Evolutionary conservation across 73 alveolate genomes (phyloP), one percentile per base, ranked within the genome.

Genomic region (Symbiodinium pilosum): DNA sequence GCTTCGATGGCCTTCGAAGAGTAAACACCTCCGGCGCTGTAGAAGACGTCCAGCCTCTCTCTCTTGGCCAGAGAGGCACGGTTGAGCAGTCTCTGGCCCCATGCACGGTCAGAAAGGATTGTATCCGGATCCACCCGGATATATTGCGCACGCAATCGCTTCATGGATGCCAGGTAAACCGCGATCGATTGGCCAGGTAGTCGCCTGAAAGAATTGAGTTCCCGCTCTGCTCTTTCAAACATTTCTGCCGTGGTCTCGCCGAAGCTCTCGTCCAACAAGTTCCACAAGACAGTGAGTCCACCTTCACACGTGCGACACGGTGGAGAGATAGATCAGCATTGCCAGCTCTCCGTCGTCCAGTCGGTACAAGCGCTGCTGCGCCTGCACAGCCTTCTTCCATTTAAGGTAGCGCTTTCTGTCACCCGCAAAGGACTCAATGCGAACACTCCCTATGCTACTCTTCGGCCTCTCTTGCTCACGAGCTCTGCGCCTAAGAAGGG

Each of bases 321-420:
- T 91, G 54, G 43, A 3, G 32, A 91, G 59, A 41, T 91, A 91
- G 30, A 91, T 18, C 28, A 91, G 56, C 97, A 91, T 91, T 20
- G 97, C 51, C 4, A 44, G 87, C 26, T 69, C 89, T 0, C 40
- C 32, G 0, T 7, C n/a, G 32, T 91, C 87, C 21, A 89, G 52
- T 1, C 52, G 51, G 36, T 89, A 89, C 47, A 89, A 30, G 6
- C 34, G 34, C 39, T 40, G 69, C 39, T 89, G 95, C 1, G 95
- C 95, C 52, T 89, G 77, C 4, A 89, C 68, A 36, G 87, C 39
- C 1, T 51, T 12, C 75, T 89, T 89, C 95, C 95, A 89, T 51
- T 89, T 87, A 28, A 87, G 0, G n/a, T 87, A 87, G n/a, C 59
- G 9, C 1, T 32, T 28, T 2, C 94, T 36, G 30, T 87, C 94